Conservation (phyloP, 208 protist genomes). For the Leishmania gerbilli region DNA sequence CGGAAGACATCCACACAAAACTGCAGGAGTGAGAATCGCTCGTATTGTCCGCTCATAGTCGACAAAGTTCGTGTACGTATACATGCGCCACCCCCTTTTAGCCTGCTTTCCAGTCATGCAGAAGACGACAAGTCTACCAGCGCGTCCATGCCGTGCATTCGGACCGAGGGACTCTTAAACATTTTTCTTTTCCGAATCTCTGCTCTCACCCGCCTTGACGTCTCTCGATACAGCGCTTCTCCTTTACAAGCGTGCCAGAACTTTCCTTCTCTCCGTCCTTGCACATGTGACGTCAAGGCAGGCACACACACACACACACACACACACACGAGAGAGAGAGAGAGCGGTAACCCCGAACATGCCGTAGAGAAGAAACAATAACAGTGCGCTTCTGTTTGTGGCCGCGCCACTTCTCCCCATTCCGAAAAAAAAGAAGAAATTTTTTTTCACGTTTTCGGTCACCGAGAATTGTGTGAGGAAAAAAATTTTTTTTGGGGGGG, state of each 20-base stretch:
- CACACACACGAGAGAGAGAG: too few species aligned
- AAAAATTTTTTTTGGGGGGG: too few species aligned
- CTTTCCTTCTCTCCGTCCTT: neutral
- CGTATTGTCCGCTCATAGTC: neutral
- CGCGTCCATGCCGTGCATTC: neutral
- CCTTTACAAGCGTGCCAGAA: neutral
- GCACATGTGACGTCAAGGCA: neutral
- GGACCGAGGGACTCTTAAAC: neutral
- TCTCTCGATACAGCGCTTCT: neutral
- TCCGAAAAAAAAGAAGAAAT: too few species aligned
- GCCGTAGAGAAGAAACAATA: too few species aligned
- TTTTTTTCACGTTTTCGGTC: too few species aligned
- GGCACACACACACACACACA: neutral
- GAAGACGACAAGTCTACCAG: neutral
- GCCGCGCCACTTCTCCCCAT: too few species aligned
- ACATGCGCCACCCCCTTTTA: neutral
- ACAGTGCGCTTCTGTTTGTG: too few species aligned
- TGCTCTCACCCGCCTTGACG: neutral
- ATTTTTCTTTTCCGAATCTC: neutral
- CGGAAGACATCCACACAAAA: neutral
- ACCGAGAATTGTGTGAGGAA: too few species aligned
- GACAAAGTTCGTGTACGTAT: neutral
- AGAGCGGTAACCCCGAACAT: too few species aligned
- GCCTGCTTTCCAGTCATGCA: neutral
- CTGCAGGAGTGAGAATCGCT: neutral